Base-by-base conservation (phyloP, 164 flowering plant genomes). In the Macadamia tetraphylla region DNA sequence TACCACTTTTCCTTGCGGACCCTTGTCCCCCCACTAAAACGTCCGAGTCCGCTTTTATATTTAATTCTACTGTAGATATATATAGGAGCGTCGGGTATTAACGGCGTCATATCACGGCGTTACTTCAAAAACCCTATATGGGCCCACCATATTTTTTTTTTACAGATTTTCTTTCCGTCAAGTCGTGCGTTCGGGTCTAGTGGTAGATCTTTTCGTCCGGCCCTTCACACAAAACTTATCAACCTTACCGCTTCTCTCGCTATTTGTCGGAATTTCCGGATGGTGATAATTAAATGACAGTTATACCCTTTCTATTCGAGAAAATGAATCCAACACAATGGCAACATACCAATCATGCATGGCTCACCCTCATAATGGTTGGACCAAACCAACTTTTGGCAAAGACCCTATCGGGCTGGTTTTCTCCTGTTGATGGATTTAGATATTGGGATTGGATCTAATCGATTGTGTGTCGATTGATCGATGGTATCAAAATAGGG, bases 91-190 rank as follows among this genome's bases (percentile, higher is more conserved):
- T 53, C 57, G 3, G 62, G 14, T 66, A 29, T 13, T 72, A 42
- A 72, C 78, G 75, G 60, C 75, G 78, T 72, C 62, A 76, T 8
- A 58, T 68, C 56, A 76, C 78, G 67, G 67, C 67, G 73, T 31
- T 44, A 31, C 63, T 70, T 46, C 52, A 63, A 46, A 63, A 57
- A 70, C 61, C 66, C 67, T 63, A 70, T 23, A 23, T 23, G 43
- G 55, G 18, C 30, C 23, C 23, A 23, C 23, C 23, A 10, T 1
- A n/a, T 4, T 8, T 10, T 18, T 9, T 59, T 8, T 10, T 18
- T 9, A 29, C 57, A 57, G 65, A 53, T 35, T 10, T 13, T 62
- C 29, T 63, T 23, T 40, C 35, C 32, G 31, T 12, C 9, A n/a
- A 44, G 63, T 70, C 68, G 55, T 58, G 58, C 4, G 67, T 58